Evolutionary conservation across 305 asterid species (phyloP).

Genomic region (Lippia alba): DNA sequence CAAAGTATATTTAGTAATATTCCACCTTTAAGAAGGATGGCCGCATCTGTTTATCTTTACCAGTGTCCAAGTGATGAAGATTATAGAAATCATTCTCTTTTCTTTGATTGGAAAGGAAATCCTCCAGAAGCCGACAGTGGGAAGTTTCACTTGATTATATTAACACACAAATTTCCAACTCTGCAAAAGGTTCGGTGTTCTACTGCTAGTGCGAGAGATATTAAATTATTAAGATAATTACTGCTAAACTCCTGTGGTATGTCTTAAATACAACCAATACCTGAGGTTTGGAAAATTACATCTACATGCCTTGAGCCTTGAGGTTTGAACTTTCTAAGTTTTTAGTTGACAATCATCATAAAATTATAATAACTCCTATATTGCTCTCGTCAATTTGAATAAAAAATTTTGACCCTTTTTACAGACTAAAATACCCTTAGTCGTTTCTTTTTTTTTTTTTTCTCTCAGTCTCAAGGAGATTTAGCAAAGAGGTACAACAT

Average conservation of each 20-base stretch:
- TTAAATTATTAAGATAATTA: too few species aligned
- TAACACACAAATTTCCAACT: conserved; percentile 83
- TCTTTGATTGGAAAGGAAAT: conserved; percentile 43
- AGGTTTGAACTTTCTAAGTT: too few species aligned
- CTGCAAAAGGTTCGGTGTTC: conserved; percentile 56
- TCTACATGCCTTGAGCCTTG: too few species aligned
- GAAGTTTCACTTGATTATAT: conserved; percentile 67
- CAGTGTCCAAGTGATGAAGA: conserved; percentile 46
- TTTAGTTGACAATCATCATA: too few species aligned
- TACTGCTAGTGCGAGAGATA: too few species aligned
- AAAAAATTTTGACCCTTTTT: too few species aligned
- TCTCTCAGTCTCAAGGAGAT: conserved; percentile 61
- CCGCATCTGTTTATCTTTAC: conserved; percentile 53
- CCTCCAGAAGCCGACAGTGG: conserved; percentile 61
- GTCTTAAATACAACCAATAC: too few species aligned
- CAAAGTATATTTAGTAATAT: conserved; percentile 60
- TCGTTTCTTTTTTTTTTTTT: conserved; percentile 26
- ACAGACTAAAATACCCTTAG: neutral
- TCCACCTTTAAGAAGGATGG: conserved; percentile 44
- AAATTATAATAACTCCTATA: too few species aligned
- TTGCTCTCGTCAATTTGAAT: too few species aligned
- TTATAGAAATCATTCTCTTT: conserved; percentile 45
- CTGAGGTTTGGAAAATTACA: too few species aligned
- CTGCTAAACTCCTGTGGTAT: too few species aligned
- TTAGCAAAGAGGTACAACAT: conserved; percentile 53